Evolutionary conservation across 805 yeast genomes (phyloP).

Genomic region (Sugiyamaella chiloensis): DNA sequence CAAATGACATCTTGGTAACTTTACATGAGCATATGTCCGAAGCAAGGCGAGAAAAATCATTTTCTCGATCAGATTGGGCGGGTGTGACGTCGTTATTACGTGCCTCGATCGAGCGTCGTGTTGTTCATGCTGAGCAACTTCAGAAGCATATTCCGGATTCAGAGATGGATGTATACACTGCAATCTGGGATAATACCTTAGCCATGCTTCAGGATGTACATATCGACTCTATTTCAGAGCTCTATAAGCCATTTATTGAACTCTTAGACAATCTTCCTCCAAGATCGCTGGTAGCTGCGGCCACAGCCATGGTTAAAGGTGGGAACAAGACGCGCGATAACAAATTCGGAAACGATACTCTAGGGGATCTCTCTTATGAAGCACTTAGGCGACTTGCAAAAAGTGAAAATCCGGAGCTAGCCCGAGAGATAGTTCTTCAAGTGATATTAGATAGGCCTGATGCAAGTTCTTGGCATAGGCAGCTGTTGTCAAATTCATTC

Average conservation of each 20-base stretch:
- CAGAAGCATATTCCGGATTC: not conserved
- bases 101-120: not conserved
- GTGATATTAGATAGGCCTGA: slow-evolving; percentile 2
- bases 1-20: not conserved
- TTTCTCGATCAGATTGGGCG: not conserved
- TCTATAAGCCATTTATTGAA: not conserved
- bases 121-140: not conserved
- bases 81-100: not conserved
- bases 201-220: not conserved
- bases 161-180: not conserved
- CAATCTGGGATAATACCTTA: not conserved
- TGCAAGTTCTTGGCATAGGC: slow-evolving; percentile 5
- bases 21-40: not conserved
- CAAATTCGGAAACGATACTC: too few species aligned
- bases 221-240: not conserved
- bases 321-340: not conserved
- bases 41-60: not conserved
- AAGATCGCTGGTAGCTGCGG: not conserved
- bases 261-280: not conserved
- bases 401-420: not conserved
- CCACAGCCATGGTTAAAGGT: not conserved
- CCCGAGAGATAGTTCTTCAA: not conserved
- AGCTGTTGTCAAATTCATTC: not conserved
- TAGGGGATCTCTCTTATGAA: slow-evolving; percentile 1
- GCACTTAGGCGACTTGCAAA: not conserved